Conservation (phyloP, 176 grass and related monocot species). For the Tillandsia fasciculata region DNA sequence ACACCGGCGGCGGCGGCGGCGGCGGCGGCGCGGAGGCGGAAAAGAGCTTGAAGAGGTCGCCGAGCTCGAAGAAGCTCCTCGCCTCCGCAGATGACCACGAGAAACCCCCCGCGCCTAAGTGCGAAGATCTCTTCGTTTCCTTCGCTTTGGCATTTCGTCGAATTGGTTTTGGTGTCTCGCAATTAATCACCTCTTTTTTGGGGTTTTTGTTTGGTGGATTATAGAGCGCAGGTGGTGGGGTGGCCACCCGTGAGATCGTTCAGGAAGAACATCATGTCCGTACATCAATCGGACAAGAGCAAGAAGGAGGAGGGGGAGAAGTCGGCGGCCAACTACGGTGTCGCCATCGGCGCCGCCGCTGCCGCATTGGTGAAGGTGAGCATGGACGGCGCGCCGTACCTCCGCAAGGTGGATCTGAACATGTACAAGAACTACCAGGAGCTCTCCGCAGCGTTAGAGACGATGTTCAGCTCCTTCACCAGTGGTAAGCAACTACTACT, state of each 20-base stretch:
- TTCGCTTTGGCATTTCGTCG: not conserved
- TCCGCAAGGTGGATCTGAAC: constrained; percentile 91
- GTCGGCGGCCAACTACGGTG: constrained; percentile 30
- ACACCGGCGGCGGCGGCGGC: constrained; percentile 30
- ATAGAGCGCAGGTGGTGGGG: constrained; percentile 84
- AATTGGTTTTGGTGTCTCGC: not conserved
- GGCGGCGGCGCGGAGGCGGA: constrained; percentile 28
- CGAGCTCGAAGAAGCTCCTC: constrained; percentile 33
- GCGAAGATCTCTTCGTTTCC: constrained; percentile 2
- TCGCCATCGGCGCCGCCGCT: constrained; percentile 2
- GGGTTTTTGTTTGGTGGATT: not conserved
- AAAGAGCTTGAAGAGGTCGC: constrained; percentile 29
- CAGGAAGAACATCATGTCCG: constrained; percentile 84
- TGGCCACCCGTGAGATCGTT: constrained; percentile 94
- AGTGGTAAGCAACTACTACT: constrained; percentile 22
- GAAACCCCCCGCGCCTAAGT: constrained; percentile 86
- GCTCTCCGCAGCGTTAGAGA: constrained; percentile 70
- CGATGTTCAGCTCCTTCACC: constrained; percentile 87
- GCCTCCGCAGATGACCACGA: constrained; percentile 39
- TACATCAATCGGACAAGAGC: constrained; percentile 47
- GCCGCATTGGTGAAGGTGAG: constrained; percentile 81
- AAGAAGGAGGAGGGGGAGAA: constrained; percentile 50
- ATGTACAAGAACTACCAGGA: constrained; percentile 88
- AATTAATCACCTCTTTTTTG: not conserved
- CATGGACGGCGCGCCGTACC: constrained; percentile 93